Evolutionary conservation across 768 basidiomycete species (phyloP).

Genomic region (Suillus spraguei): DNA sequence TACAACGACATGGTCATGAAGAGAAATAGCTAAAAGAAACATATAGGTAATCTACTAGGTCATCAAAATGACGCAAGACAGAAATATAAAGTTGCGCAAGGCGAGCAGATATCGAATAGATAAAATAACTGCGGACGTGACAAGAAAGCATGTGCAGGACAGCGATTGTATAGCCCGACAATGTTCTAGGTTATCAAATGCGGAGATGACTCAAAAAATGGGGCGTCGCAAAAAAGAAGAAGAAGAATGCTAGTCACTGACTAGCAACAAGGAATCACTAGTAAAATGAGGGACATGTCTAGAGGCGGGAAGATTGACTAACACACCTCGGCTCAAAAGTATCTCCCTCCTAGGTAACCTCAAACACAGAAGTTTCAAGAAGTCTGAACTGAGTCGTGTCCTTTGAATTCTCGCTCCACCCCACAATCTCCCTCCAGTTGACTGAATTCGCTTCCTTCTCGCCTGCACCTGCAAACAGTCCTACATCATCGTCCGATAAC

Average conservation of each 20-base stretch:
- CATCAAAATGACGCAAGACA: conserved; percentile 6
- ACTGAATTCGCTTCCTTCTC: conserved; percentile 83
- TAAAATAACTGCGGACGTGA: conserved; percentile 17
- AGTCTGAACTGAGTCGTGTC: conserved; percentile 75
- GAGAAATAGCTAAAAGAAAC: conserved; percentile 19
- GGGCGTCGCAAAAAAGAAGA: not conserved
- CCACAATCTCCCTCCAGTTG: conserved; percentile 82
- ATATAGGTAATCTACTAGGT: conserved; percentile 10
- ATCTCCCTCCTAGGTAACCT: conserved; percentile 49
- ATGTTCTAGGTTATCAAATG: conserved; percentile 32
- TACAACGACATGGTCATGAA: conserved; percentile 22
- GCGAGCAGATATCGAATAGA: conserved; percentile 16
- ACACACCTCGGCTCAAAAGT: conserved; percentile 5
- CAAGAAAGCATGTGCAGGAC: conserved; percentile 21
- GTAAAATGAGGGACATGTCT: not conserved
- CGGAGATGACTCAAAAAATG: conserved; percentile 11
- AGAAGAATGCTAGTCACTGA: conserved; percentile 7
- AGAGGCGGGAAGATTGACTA: conserved; percentile 24
- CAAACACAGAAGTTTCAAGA: conserved; percentile 77
- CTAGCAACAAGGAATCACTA: conserved; percentile 5
- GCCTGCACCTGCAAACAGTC: conserved; percentile 72
- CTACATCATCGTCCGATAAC: conserved; percentile 76
- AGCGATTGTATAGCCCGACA: conserved; percentile 22
- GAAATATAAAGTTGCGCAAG: conserved; percentile 10
- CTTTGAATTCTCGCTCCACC: conserved; percentile 82